Percentiles rank a stretch among this genome's conserved stretches.
Evolutionary conservation across 257 asterid species (phyloP).

Genomic region (Przewalskia tangutica): DNA sequence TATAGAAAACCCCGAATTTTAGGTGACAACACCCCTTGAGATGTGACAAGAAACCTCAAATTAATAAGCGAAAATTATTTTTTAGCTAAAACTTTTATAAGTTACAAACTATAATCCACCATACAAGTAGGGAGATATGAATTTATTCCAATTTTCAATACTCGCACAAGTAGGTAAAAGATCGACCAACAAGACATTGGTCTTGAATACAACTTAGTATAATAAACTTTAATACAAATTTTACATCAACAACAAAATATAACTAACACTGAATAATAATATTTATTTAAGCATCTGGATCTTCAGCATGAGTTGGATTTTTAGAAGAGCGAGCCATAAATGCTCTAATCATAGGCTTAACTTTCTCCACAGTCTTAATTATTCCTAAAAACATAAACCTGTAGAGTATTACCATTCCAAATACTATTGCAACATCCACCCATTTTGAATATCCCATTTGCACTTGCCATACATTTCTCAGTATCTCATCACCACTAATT

Average conservation of each 20-base stretch:
- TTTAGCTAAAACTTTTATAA: too few species aligned
- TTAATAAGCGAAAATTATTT: too few species aligned
- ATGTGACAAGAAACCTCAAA: too few species aligned
- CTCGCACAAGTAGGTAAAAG: too few species aligned
- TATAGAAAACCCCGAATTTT: not conserved
- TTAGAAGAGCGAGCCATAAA: not conserved
- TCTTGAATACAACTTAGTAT: too few species aligned
- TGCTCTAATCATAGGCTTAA: constrained; percentile 16
- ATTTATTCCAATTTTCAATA: too few species aligned
- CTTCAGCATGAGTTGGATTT: not conserved
- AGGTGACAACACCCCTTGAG: too few species aligned
- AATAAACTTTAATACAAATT: too few species aligned
- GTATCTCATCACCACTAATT: constrained; percentile 30
- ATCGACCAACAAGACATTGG: too few species aligned
- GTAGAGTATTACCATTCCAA: constrained; percentile 40
- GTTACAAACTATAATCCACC: too few species aligned
- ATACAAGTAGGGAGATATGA: too few species aligned
- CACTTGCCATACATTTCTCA: constrained; percentile 44
- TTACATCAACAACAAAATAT: too few species aligned
- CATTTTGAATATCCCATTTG: constrained; percentile 50
- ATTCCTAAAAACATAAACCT: constrained; percentile 32
- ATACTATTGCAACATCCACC: constrained; percentile 34
- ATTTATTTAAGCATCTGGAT: not conserved
- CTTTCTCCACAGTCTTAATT: constrained; percentile 23
- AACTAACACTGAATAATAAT: not conserved